phyloP scores from a whole-genome alignment of 371 early-diverging fungal genomes.

The Lichtheimia ramosa region DNA sequence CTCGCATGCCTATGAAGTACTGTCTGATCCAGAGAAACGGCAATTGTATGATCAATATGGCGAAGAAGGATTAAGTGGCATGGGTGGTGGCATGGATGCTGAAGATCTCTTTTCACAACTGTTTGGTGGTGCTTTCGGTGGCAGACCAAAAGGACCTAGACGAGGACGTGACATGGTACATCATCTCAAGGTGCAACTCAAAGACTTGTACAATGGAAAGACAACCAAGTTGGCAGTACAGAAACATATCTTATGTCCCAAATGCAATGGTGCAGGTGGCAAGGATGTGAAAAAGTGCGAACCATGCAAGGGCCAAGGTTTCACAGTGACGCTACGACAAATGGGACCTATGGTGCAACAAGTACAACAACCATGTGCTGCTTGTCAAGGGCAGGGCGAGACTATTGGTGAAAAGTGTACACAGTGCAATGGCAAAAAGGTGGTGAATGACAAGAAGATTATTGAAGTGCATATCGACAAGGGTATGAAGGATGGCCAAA shows the following conservation, averaged over 20 bases:
- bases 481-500: conserved; percentile 96
- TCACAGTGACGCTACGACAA: conserved; percentile 84
- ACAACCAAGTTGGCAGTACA: conserved; percentile 87
- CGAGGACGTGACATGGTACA: conserved; percentile 78
- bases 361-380: conserved; percentile 91
- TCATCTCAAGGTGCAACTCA: conserved; percentile 83
- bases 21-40: conserved; percentile 85
- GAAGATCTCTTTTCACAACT: conserved; percentile 90
- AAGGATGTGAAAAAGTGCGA: conserved; percentile 70
- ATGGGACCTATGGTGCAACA: conserved; percentile 98
- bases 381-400: conserved; percentile 89
- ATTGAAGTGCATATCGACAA: conserved; percentile 87
- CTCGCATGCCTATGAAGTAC: conserved; percentile 91
- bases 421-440: conserved; percentile 86
- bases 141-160: conserved; percentile 74
- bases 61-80: conserved; percentile 81
- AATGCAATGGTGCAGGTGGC: conserved; percentile 84
- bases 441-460: conserved; percentile 75
- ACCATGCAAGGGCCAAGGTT: conserved; percentile 84
- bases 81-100: conserved; percentile 64
- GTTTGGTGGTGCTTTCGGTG: conserved; percentile 73
- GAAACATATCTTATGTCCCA: conserved; percentile 81
- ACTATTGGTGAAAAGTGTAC: conserved; percentile 85
- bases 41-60: conserved; percentile 80
- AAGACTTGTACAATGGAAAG: conserved; percentile 94